Conservation (phyloP, 495 filamentous ascomycete genomes). For the Lepidopterella palustris region DNA sequence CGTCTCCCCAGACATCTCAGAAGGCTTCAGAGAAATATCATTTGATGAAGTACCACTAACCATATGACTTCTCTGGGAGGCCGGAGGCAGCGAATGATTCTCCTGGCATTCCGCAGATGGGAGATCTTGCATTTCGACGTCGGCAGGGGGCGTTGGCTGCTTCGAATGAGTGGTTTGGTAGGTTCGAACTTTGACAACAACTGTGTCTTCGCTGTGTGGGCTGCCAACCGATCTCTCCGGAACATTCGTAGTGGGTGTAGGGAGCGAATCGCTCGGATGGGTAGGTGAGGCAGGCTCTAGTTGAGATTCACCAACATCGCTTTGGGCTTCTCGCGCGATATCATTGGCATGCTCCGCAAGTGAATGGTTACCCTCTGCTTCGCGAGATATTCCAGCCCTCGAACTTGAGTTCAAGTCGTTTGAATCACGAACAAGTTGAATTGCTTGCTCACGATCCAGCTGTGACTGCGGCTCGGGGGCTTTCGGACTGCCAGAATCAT, state of each 20-base stretch:
- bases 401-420: slow-evolving; percentile 9
- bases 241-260: slow-evolving; percentile 12
- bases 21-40: slow-evolving; percentile 62
- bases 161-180: slow-evolving; percentile 14
- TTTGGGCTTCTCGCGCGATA: slow-evolving; percentile 3
- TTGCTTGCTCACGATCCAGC: slow-evolving; percentile 34
- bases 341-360: slow-evolving; percentile 18
- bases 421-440: slow-evolving; percentile 24
- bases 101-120: slow-evolving; percentile 5
- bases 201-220: neutral
- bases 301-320: neutral
- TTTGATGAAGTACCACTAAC: slow-evolving; percentile 60
- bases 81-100: neutral
- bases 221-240: slow-evolving; percentile 1
- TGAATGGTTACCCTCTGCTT: neutral
- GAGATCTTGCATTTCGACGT: slow-evolving; percentile 28
- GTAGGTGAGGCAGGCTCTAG: neutral
- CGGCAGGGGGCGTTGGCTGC: slow-evolving; percentile 26
- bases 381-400: neutral
- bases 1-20: slow-evolving; percentile 61
- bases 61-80: slow-evolving; percentile 45
- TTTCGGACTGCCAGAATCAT: slow-evolving; percentile 31
- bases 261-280: slow-evolving; percentile 18
- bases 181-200: neutral
- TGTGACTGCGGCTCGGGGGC: slow-evolving; percentile 39